phyloP scores from a whole-genome alignment of 1,139 yeast species.

The Geotrichum restrictum region DNA sequence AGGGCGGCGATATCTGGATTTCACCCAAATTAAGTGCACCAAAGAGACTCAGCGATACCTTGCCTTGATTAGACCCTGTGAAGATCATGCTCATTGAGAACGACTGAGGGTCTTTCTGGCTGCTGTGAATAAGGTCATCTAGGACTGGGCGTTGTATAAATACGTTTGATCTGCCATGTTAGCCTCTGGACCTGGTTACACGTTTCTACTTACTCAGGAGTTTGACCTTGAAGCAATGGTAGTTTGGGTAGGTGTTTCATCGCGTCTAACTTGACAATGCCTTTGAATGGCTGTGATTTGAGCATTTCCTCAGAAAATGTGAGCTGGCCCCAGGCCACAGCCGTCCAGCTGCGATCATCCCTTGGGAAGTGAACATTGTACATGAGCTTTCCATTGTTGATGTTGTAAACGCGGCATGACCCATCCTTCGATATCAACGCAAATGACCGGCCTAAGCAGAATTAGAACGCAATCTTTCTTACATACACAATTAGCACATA shows the following conservation, averaged over 20 bases:
- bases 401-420: slow-evolving; percentile 47
- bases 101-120: slow-evolving; percentile 19
- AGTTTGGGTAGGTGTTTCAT: slow-evolving; percentile 15
- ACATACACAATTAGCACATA: slow-evolving; percentile 14
- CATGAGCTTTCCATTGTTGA: slow-evolving; percentile 45
- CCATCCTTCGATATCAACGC: slow-evolving; percentile 49
- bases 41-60: slow-evolving; percentile 27
- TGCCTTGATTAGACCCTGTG: slow-evolving; percentile 28
- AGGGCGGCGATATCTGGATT: slow-evolving; percentile 13
- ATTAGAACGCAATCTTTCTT: neutral
- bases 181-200: neutral
- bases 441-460: slow-evolving; percentile 40
- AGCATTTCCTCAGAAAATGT: neutral
- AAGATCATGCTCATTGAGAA: slow-evolving; percentile 25
- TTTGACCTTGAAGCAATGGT: slow-evolving; percentile 13
- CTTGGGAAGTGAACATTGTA: slow-evolving; percentile 28
- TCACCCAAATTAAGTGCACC: slow-evolving; percentile 32
- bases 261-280: slow-evolving; percentile 4
- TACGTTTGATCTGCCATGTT: neutral
- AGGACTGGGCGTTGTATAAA: slow-evolving; percentile 18
- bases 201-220: neutral
- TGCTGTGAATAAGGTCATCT: slow-evolving; percentile 25
- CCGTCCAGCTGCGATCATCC: slow-evolving; percentile 1
- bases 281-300: slow-evolving; percentile 12
- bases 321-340: slow-evolving; percentile 15